Evolutionary conservation across 208 protist species (phyloP).

Genomic region (Trypanosoma platydactyli): DNA sequence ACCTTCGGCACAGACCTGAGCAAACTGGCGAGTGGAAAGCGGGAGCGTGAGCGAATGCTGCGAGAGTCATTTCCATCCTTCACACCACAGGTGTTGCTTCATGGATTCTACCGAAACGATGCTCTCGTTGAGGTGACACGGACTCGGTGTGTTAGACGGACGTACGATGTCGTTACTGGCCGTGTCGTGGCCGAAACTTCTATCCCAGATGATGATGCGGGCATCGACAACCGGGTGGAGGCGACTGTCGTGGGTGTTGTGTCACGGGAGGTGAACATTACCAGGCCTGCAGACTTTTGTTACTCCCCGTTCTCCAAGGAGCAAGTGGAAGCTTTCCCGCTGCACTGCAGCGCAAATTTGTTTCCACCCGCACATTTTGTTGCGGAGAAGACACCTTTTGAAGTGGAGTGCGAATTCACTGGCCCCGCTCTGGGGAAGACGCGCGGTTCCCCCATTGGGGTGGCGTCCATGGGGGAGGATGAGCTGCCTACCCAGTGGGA

Average conservation of each 20-base stretch:
- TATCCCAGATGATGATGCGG: conserved; percentile 7
- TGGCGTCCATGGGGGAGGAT: background rate
- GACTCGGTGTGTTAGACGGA: conserved; percentile 41
- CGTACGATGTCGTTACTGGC: conserved; percentile 49
- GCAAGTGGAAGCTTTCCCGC: conserved; percentile 32
- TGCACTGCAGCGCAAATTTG: conserved; percentile 46
- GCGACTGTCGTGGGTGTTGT: conserved; percentile 72
- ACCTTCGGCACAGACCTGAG: background rate
- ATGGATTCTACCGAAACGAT: conserved; percentile 79
- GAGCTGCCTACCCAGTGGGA: conserved; percentile 20
- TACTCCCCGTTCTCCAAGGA: conserved; percentile 52
- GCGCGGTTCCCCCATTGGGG: background rate
- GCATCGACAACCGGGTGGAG: background rate
- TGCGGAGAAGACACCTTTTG: conserved; percentile 35
- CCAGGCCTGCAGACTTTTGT: conserved; percentile 73
- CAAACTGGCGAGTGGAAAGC: conserved; percentile 6
- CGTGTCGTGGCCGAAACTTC: conserved; percentile 46
- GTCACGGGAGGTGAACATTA: conserved; percentile 67
- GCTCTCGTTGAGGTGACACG: conserved; percentile 58
- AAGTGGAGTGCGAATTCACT: conserved; percentile 50
- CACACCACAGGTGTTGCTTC: conserved; percentile 66
- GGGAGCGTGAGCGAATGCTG: conserved; percentile 22
- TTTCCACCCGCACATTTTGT: conserved; percentile 70
- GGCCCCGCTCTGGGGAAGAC: background rate
- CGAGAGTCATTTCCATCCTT: conserved; percentile 71